Conservation (phyloP, 257 asterid genomes). For the Nyctanthes arbortristis region DNA sequence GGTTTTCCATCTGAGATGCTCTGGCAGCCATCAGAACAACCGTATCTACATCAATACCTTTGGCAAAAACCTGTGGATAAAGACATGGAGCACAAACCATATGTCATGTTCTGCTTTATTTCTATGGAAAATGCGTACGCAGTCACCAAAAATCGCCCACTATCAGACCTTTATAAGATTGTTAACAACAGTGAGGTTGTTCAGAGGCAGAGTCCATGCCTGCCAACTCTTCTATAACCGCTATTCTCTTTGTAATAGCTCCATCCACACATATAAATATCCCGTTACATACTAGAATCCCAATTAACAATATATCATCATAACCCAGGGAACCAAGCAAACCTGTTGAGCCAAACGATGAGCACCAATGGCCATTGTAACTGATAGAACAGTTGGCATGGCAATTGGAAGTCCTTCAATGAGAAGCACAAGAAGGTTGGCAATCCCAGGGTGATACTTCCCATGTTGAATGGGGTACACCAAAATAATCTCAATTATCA, state of each 20-base stretch:
- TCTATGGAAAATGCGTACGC: not conserved
- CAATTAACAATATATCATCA: too few species aligned
- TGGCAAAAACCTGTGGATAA: constrained; percentile 69
- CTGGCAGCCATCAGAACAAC: constrained; percentile 98
- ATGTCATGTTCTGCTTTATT: constrained; percentile 1
- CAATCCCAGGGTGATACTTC: constrained; percentile 91
- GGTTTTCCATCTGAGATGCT: constrained; percentile 94
- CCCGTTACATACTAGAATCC: too few species aligned
- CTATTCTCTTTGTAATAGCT: constrained; percentile 98
- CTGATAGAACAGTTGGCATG: constrained; percentile 98
- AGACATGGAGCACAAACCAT: constrained; percentile 3
- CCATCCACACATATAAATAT: constrained; percentile 46
- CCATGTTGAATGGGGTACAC: constrained; percentile 96
- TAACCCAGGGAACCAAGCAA: constrained; percentile 20
- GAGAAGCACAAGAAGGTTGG: constrained; percentile 95
- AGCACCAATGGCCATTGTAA: constrained; percentile 98
- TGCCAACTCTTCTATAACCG: constrained; percentile 99
- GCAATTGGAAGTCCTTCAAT: constrained; percentile 99
- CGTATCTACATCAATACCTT: constrained; percentile 86
- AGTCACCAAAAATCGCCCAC: too few species aligned
- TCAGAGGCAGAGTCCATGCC: constrained; percentile 97
- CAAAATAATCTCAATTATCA: constrained; percentile 84
- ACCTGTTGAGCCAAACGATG: constrained; percentile 99
- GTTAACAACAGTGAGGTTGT: constrained; percentile 95
- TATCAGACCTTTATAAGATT: constrained; percentile 79